Evolutionary conservation across 2,329 filamentous ascomycete genomes (phyloP).

Genomic region (Cercospora sp.): DNA sequence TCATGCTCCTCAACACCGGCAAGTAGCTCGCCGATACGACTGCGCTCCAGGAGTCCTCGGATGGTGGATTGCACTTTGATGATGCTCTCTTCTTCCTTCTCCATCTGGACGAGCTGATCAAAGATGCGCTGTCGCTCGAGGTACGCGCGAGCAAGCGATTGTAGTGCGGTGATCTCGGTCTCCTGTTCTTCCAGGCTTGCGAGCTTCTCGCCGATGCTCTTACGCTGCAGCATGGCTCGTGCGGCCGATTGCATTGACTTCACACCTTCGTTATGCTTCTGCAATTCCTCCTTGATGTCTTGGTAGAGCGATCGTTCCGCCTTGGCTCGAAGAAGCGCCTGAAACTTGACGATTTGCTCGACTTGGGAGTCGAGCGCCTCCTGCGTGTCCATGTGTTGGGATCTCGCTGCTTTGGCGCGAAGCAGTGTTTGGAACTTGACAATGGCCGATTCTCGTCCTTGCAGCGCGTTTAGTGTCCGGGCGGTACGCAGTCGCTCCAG

Average conservation of each 20-base stretch:
- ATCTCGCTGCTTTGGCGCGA: constrained; percentile 58
- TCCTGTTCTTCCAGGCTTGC: constrained; percentile 60
- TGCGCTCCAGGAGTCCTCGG: constrained; percentile 76
- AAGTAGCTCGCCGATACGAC: constrained; percentile 71
- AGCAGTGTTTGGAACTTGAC: constrained; percentile 65
- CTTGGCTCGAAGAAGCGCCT: constrained; percentile 66
- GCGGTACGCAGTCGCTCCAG: constrained; percentile 41
- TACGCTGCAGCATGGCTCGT: constrained; percentile 51
- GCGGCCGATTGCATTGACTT: constrained; percentile 55
- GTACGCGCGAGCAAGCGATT: constrained; percentile 67
- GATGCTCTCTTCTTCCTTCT: constrained; percentile 66
- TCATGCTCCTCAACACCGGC: constrained; percentile 80
- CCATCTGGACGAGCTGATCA: constrained; percentile 67
- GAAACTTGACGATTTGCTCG: constrained; percentile 52
- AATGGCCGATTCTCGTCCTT: constrained; percentile 42
- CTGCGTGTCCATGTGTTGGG: constrained; percentile 61
- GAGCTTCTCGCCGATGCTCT: constrained; percentile 47
- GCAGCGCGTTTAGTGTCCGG: constrained; percentile 34
- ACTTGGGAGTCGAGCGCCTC: constrained; percentile 46
- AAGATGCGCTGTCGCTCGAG: constrained; percentile 61
- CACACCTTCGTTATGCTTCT: constrained; percentile 46
- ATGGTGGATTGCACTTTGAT: constrained; percentile 71
- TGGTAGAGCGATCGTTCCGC: constrained; percentile 49
- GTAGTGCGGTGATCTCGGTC: constrained; percentile 60
- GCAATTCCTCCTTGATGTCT: constrained; percentile 40